These are phyloP conservation scores for Termitomyces sp. DNA, from an alignment of 768 basidiomycete genomes.

Conservation along the genomic window DNA sequence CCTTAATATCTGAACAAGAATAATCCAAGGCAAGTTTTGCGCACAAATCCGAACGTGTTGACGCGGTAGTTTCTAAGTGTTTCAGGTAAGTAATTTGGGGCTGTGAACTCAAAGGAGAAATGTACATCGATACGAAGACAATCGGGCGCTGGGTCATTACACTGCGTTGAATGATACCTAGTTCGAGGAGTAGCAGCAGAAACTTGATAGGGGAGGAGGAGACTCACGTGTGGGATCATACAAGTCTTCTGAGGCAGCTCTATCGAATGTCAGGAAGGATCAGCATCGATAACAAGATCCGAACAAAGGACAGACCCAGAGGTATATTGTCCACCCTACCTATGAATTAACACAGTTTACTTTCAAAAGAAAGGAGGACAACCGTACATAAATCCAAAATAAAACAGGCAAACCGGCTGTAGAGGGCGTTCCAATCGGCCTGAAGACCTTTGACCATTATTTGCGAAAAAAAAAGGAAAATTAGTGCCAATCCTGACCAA, in stretches of 20 bases:
- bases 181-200: not conserved
- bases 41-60: conserved; percentile 53
- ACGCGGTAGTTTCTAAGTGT: conserved; percentile 45
- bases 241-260: conserved; percentile 35
- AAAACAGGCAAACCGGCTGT: conserved; percentile 31
- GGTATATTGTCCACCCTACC: conserved; percentile 45
- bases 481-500: not conserved
- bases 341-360: not conserved
- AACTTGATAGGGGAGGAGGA: not conserved
- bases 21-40: conserved; percentile 6
- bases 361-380: not conserved
- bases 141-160: conserved; percentile 42
- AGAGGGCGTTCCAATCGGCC: conserved; percentile 21
- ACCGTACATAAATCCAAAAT: conserved; percentile 30
- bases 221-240: conserved; percentile 43
- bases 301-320: conserved; percentile 25
- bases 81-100: not conserved
- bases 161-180: conserved; percentile 47
- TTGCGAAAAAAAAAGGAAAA: not conserved
- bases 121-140: conserved; percentile 50
- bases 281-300: not conserved
- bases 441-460: conserved; percentile 24
- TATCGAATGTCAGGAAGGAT: conserved; percentile 13
- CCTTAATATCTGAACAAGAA: not conserved
- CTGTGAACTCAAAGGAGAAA: not conserved